These are phyloP conservation scores for Trichoderma sp. DNA, from an alignment of 2,329 filamentous ascomycete species.

Conservation along the genomic window DNA sequence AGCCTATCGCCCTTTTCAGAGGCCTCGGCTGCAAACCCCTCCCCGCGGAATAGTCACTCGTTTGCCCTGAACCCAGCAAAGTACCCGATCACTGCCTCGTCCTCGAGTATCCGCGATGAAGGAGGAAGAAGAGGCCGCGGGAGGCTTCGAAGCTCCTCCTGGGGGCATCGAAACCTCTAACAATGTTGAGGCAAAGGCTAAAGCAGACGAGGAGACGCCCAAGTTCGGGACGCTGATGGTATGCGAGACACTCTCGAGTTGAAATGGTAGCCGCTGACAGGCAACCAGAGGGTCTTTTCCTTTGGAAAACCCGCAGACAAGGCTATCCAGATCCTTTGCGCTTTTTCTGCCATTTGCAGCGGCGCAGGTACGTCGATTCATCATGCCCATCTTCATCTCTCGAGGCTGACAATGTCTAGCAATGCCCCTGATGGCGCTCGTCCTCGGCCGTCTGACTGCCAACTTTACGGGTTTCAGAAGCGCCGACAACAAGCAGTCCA, in stretches of 20 bases:
- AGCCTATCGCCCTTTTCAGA: too few species aligned
- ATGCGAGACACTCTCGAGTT: background rate
- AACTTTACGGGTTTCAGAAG: constrained; percentile 19
- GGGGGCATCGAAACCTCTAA: background rate
- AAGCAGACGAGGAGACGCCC: background rate
- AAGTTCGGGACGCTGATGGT: background rate
- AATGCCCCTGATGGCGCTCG: constrained; percentile 21
- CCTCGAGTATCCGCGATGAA: background rate
- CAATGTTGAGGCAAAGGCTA: background rate
- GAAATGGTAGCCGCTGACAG: background rate
- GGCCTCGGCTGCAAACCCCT: background rate
- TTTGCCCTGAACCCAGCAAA: background rate
- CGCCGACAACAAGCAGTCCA: constrained; percentile 1
- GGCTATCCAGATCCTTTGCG: constrained; percentile 7
- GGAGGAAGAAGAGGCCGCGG: background rate
- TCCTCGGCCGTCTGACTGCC: constrained; percentile 19
- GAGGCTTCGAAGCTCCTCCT: background rate
- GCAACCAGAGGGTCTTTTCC: constrained; percentile 6
- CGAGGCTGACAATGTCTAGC: background rate
- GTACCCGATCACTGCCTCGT: background rate
- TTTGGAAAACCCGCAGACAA: constrained; percentile 1
- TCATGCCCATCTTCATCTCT: background rate
- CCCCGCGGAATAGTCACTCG: background rate
- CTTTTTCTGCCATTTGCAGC: constrained; percentile 16
- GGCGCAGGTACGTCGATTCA: constrained; percentile 10